A percentile compares a stretch with the other conserved stretches of the same genome.
These are phyloP conservation scores for Tripterygium wilfordii DNA, from an alignment of 177 flowering plant species.

Conservation along the genomic window DNA sequence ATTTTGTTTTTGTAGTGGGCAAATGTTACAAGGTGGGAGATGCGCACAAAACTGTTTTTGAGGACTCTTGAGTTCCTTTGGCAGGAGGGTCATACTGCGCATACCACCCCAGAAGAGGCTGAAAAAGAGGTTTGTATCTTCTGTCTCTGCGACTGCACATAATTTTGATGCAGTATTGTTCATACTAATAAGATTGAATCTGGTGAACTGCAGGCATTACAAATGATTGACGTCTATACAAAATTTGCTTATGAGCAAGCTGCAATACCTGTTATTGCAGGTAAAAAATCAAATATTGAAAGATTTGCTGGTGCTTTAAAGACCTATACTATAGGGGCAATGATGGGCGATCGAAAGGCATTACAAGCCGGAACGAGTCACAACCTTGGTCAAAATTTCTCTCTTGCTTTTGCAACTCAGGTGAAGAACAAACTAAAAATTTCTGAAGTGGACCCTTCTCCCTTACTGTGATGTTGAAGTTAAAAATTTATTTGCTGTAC, in stretches of 20 bases:
- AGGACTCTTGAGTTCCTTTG: slow-evolving; percentile 97
- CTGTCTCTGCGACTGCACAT: too few species aligned
- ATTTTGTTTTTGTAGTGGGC: slow-evolving; percentile 99
- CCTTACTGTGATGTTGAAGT: too few species aligned
- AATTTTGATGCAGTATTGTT: neutral
- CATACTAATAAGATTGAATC: slow-evolving; percentile 16
- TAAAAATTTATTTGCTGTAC: too few species aligned
- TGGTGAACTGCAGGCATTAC: slow-evolving; percentile 66
- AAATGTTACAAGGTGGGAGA: slow-evolving; percentile 98
- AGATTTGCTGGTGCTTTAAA: slow-evolving; percentile 93
- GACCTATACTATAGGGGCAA: slow-evolving; percentile 96
- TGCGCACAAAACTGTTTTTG: slow-evolving; percentile 94
- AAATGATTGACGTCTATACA: slow-evolving; percentile 86
- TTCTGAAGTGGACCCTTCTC: too few species aligned
- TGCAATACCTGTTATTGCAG: slow-evolving; percentile 93
- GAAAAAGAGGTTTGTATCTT: slow-evolving; percentile 71
- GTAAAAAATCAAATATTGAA: slow-evolving; percentile 86
- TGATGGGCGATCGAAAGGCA: slow-evolving; percentile 98
- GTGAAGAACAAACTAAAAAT: slow-evolving; percentile 33
- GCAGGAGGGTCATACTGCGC: slow-evolving; percentile 99
- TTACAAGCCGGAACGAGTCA: slow-evolving; percentile 99
- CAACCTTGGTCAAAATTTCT: slow-evolving; percentile 93
- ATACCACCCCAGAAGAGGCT: slow-evolving; percentile 89
- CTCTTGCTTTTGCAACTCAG: slow-evolving; percentile 93
- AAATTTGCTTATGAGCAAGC: slow-evolving; percentile 93